Conservation (phyloP, 306 rosid species). For the Cicer pinnatifidum region DNA sequence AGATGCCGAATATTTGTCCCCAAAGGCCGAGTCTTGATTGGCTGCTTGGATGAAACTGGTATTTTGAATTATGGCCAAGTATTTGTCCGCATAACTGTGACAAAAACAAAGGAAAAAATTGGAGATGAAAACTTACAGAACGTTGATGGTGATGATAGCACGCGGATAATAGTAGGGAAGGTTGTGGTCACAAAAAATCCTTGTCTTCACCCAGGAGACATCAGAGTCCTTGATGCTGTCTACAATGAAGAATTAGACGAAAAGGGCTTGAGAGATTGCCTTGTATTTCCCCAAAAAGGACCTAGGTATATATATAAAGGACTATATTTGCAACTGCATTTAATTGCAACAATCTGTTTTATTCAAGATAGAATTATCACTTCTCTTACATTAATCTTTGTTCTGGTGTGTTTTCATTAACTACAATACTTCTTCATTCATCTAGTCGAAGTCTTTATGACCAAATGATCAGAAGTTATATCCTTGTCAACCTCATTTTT, state of each 20-base stretch:
- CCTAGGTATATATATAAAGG: slow-evolving; percentile 56
- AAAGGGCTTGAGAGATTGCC: slow-evolving; percentile 78
- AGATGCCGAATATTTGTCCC: slow-evolving; percentile 80
- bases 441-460: not conserved
- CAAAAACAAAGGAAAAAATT: slow-evolving; percentile 58
- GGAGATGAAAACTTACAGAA: slow-evolving; percentile 60
- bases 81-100: slow-evolving; percentile 66
- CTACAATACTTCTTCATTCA: slow-evolving; percentile 18
- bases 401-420: slow-evolving; percentile 23
- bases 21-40: slow-evolving; percentile 78
- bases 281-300: slow-evolving; percentile 87
- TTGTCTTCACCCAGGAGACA: slow-evolving; percentile 95
- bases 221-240: slow-evolving; percentile 89
- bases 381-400: slow-evolving; percentile 14
- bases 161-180: slow-evolving; percentile 67
- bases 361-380: slow-evolving; percentile 15
- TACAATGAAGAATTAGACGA: slow-evolving; percentile 67
- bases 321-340: slow-evolving; percentile 22
- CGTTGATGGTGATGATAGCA: slow-evolving; percentile 69
- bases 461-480: not conserved
- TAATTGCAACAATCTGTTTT: slow-evolving; percentile 24
- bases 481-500: slow-evolving; percentile 13
- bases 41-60: slow-evolving; percentile 94
- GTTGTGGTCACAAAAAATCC: slow-evolving; percentile 90
- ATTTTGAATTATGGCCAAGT: slow-evolving; percentile 82